Conservation (phyloP, 306 rosid species). For the Phaseolus lunatus region DNA sequence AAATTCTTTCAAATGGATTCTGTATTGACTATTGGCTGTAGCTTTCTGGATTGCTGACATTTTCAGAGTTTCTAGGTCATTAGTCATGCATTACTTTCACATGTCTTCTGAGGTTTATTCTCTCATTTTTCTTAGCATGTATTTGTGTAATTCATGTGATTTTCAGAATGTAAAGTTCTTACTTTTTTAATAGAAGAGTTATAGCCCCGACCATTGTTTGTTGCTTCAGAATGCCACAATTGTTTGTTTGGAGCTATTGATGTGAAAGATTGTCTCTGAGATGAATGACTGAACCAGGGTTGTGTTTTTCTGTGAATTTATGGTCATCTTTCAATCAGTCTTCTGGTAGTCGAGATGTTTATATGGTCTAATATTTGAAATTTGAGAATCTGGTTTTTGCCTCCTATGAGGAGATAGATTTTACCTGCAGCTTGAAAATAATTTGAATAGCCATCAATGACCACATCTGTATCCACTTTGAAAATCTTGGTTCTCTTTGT, state of each 20-base stretch:
- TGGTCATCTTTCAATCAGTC: background rate
- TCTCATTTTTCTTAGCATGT: background rate
- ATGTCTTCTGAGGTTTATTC: slow-evolving; percentile 4
- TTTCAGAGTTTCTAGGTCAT: background rate
- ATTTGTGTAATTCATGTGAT: background rate
- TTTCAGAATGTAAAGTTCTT: slow-evolving; percentile 6
- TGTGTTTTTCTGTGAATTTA: slow-evolving; percentile 11
- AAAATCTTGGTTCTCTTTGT: no score
- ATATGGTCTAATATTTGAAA: no score
- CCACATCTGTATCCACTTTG: no score
- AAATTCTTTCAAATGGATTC: slow-evolving; percentile 2
- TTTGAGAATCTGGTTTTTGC: no score
- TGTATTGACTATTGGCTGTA: background rate
- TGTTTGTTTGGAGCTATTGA: slow-evolving; percentile 31
- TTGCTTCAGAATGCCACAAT: slow-evolving; percentile 31
- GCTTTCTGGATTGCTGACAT: background rate
- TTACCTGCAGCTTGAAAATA: no score
- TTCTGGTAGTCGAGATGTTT: no score
- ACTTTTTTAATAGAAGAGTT: slow-evolving; percentile 2
- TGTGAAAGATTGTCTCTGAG: slow-evolving; percentile 4
- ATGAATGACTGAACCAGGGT: background rate
- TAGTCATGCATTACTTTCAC: background rate
- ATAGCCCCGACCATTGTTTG: background rate
- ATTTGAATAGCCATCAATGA: no score
- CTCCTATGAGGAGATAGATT: no score